Percentiles rank a stretch among this genome's conserved stretches.
phyloP scores from a whole-genome alignment of 768 basidiomycete species.

The Cystofilobasidium capitatum region DNA sequence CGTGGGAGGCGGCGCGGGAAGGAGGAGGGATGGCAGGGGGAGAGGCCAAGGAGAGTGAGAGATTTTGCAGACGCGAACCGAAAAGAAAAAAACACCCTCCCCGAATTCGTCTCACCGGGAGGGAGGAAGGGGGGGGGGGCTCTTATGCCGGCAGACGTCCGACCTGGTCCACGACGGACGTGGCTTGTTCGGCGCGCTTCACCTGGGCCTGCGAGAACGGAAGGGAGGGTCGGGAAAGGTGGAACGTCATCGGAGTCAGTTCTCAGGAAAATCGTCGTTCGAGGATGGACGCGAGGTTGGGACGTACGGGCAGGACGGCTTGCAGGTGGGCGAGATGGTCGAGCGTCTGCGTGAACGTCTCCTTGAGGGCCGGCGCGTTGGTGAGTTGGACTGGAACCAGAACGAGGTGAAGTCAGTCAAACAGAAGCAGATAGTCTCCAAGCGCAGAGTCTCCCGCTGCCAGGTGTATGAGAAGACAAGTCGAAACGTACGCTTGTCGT shows the following conservation, averaged over 20 bases:
- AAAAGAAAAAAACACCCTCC: too few relatives aligned
- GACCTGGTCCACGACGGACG: slow-evolving; percentile 3
- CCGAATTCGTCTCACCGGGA: too few relatives aligned
- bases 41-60: too few relatives aligned
- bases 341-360: background rate
- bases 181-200: slow-evolving; percentile 13
- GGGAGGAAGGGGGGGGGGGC: too few relatives aligned
- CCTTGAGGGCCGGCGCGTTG: background rate
- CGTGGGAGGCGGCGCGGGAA: too few relatives aligned
- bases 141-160: slow-evolving; percentile 1
- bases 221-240: background rate
- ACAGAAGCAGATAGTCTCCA: background rate
- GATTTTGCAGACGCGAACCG: too few relatives aligned
- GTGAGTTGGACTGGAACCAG: background rate
- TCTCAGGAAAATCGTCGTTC: background rate
- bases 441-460: too few relatives aligned
- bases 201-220: slow-evolving; percentile 7
- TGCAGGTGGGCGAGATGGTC: background rate
- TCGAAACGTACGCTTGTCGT: background rate
- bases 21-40: too few relatives aligned
- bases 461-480: background rate
- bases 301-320: background rate
- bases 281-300: background rate
- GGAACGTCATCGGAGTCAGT: slow-evolving; percentile 3
- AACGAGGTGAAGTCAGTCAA: background rate